Conservation (phyloP, 2,329 filamentous ascomycete genomes). For the Claviceps spartinae region DNA sequence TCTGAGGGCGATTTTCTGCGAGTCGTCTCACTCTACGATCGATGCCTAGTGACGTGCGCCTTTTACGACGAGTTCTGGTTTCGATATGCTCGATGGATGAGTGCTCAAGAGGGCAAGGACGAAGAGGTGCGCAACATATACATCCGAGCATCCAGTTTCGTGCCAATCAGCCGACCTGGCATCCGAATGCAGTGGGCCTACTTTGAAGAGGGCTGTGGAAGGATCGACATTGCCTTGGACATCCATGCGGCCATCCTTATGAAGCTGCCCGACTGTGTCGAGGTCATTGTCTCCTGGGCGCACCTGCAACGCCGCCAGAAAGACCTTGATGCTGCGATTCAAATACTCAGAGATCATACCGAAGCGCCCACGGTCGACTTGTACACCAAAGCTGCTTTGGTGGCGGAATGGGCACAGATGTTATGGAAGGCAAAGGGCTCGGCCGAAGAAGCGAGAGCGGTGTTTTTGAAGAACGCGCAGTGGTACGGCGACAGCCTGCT, state of each 20-base stretch:
- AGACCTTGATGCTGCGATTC: conserved; percentile 72
- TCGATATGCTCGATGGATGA: conserved; percentile 93
- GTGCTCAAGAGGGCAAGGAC: conserved; percentile 62
- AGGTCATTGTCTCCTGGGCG: conserved; percentile 78
- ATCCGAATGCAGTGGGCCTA: conserved; percentile 85
- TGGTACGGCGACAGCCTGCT: conserved; percentile 73
- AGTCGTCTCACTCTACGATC: conserved; percentile 77
- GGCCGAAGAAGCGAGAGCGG: conserved; percentile 64
- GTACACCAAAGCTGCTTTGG: conserved; percentile 72
- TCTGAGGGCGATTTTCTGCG: conserved; percentile 62
- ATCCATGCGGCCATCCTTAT: conserved; percentile 73
- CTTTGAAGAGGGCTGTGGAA: conserved; percentile 77
- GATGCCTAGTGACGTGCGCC: conserved; percentile 82
- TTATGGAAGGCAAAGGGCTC: conserved; percentile 80
- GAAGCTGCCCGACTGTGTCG: conserved; percentile 65
- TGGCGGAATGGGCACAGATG: conserved; percentile 76
- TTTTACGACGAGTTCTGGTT: conserved; percentile 98
- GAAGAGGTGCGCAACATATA: conserved; percentile 90
- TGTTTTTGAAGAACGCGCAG: conserved; percentile 71
- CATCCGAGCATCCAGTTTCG: conserved; percentile 75
- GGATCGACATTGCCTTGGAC: conserved; percentile 64
- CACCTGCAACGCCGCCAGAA: conserved; percentile 74
- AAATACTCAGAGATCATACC: conserved; percentile 70
- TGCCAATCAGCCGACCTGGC: conserved; percentile 72
- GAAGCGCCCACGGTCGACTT: conserved; percentile 58